Base-by-base conservation (phyloP, 306 rosid genomes). In the Lithocarpus polystachyus region DNA sequence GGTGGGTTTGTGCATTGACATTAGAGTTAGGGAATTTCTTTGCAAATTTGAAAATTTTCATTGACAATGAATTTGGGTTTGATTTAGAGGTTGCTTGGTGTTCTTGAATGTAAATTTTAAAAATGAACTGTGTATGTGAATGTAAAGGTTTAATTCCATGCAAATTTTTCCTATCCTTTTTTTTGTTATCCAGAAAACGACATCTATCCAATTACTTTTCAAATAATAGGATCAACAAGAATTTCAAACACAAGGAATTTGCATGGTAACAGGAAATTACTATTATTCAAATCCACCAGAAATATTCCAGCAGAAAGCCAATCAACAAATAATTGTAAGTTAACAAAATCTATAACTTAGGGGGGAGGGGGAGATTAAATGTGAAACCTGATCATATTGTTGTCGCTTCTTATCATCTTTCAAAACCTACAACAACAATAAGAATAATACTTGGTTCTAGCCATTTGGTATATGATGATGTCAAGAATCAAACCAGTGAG, bases 351-450 rank as follows among this genome's bases (percentile, higher is more conserved):
- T 18, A 37, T 23, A 51, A 76, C 76, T 69, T 60, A 65, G 48
- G 6, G 40, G 37, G 56, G 28, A 24, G 40, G 20, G 40, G 56
- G 19, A 7, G 43, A 71, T 43, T 28, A 78, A 68, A 45, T 14
- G 74, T 29, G 37, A 74, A 48, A 94, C 97, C 98, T 92, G 86
- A 79, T 92, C 92, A 84, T 94, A 94, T 70, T 85, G 85, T 79
- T 77, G 89, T 31, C 90, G 94, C 81, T 89, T 90, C 20, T 88
- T 94, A 48, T 92, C 94, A 14, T 94, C 97, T 85, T 92, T 94
- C 81, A 92, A 87, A 83, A 92, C 89, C 96, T 89, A 81, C 65
- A 84, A 74, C 31, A 61, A 76, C 45, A 48, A 80, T 59, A 75
- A 52, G 70, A 73, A 68, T 11, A 59, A 70, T n/a, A 22, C 40